These are phyloP conservation scores for Cryptococcus deneoformans DNA, from an alignment of 1,284 basidiomycete species.

Conservation along the genomic window DNA sequence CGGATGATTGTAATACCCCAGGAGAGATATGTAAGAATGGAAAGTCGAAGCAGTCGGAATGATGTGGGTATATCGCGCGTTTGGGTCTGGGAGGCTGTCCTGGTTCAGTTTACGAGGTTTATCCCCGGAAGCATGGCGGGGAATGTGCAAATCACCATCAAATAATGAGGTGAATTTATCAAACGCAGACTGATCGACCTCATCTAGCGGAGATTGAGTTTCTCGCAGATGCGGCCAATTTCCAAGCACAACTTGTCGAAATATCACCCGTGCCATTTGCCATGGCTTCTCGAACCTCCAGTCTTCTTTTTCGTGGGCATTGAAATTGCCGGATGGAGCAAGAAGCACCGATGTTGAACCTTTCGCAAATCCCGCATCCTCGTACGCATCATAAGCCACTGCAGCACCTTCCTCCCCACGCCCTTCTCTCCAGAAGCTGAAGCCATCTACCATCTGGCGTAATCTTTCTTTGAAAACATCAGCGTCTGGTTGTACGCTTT, in stretches of 20 bases:
- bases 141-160: background rate
- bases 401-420: background rate
- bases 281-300: constrained; percentile 24
- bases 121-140: background rate
- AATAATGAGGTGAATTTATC: constrained; percentile 18
- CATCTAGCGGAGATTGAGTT: constrained; percentile 30
- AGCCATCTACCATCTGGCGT: constrained; percentile 23
- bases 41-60: constrained; percentile 57
- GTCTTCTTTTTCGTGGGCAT: background rate
- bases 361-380: constrained; percentile 6
- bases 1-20: constrained; percentile 56
- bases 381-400: constrained; percentile 4
- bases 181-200: constrained; percentile 12
- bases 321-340: constrained; percentile 5
- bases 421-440: constrained; percentile 7
- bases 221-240: constrained; percentile 37
- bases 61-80: constrained; percentile 49
- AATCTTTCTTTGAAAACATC: constrained; percentile 21
- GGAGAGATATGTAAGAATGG: constrained; percentile 62
- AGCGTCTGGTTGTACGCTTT: background rate
- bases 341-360: constrained; percentile 15
- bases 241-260: constrained; percentile 28
- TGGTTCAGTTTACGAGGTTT: background rate
- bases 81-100: constrained; percentile 9
- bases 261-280: constrained; percentile 29